phyloP scores from a whole-genome alignment of 2,329 filamentous ascomycete genomes.

The Leptodontidium sp. region DNA sequence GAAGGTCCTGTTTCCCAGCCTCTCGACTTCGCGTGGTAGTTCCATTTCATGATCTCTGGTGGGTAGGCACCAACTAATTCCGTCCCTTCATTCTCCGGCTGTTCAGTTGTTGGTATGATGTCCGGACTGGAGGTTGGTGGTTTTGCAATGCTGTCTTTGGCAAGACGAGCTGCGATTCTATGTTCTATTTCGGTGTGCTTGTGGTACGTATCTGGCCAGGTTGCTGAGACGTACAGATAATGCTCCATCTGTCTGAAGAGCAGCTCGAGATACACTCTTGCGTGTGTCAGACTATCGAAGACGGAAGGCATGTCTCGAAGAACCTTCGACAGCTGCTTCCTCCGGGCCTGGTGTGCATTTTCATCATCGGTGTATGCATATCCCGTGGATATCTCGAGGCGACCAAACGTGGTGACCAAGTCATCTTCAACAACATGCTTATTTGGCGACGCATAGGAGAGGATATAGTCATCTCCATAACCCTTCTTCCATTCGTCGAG shows the following conservation, averaged over 20 bases:
- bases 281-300: conserved; percentile 25
- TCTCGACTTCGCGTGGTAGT: not conserved
- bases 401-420: conserved; percentile 66
- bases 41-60: not conserved
- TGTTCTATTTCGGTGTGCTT: not conserved
- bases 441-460: conserved; percentile 20
- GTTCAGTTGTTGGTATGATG: not conserved
- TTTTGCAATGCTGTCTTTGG: not conserved
- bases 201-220: conserved; percentile 5
- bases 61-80: not conserved
- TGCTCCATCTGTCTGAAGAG: conserved; percentile 28
- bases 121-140: not conserved
- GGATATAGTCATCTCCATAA: conserved; percentile 7
- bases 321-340: not conserved
- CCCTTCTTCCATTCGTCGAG: conserved; percentile 42
- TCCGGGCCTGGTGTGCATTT: not conserved
- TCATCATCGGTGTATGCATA: conserved; percentile 38
- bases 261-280: conserved; percentile 29
- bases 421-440: conserved; percentile 56
- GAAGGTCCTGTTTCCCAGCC: not conserved
- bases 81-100: not conserved
- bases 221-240: not conserved
- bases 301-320: conserved; percentile 22
- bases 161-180: not conserved
- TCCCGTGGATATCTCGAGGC: conserved; percentile 67